Evolutionary conservation across 306 rosid species (phyloP).

Genomic region (Ceratonia siliqua): DNA sequence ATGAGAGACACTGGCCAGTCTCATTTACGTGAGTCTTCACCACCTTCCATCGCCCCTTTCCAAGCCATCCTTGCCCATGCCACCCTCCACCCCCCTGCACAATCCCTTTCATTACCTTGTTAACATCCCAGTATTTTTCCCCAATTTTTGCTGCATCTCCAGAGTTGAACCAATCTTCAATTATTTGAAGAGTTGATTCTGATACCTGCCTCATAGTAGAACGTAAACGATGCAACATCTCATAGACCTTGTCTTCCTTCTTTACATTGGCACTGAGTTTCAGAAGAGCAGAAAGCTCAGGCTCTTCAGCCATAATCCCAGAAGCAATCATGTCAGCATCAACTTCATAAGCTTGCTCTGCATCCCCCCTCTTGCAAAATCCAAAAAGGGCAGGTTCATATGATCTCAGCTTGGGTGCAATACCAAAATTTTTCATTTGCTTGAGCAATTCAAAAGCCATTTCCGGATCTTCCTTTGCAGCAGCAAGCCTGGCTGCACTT

Average conservation of each 20-base stretch:
- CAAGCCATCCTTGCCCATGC: conserved; percentile 98
- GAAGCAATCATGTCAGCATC: conserved; percentile 73
- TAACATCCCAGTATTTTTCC: conserved; percentile 61
- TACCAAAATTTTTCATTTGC: conserved; percentile 63
- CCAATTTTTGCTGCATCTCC: conserved; percentile 57
- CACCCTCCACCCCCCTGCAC: conserved; percentile 88
- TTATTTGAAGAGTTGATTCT: conserved; percentile 56
- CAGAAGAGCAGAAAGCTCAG: conserved; percentile 73
- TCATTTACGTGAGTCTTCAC: conserved; percentile 63
- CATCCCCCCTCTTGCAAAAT: conserved; percentile 71
- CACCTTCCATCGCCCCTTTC: conserved; percentile 81
- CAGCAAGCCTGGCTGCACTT: conserved; percentile 77
- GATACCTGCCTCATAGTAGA: conserved; percentile 74
- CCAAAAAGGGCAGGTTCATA: conserved; percentile 85
- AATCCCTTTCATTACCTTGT: conserved; percentile 56
- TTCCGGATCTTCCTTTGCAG: conserved; percentile 69
- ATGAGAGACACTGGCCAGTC: conserved; percentile 60
- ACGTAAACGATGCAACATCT: conserved; percentile 74
- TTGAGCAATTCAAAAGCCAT: conserved; percentile 82
- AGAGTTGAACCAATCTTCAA: conserved; percentile 76
- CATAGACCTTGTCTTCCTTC: conserved; percentile 70
- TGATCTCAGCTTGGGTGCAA: conserved; percentile 74
- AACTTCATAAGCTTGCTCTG: conserved; percentile 72
- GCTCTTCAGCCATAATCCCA: conserved; percentile 64
- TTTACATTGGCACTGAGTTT: conserved; percentile 48